These are phyloP conservation scores for Echinochloa phyllopogon DNA, from an alignment of 176 grass and related monocot genomes.

Conservation along the genomic window DNA sequence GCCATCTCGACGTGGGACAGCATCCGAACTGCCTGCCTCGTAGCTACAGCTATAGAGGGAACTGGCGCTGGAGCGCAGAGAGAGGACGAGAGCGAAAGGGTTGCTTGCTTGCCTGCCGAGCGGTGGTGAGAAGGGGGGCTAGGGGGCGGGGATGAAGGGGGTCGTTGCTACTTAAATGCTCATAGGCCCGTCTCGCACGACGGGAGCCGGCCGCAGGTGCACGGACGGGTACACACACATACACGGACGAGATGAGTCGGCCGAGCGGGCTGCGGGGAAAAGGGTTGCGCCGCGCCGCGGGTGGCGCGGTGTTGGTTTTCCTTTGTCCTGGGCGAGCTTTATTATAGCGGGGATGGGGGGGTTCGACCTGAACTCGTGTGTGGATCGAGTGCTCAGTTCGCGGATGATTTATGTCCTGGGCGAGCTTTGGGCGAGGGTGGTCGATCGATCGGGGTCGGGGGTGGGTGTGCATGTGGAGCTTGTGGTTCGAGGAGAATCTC, in stretches of 20 bases:
- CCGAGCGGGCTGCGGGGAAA: not conserved
- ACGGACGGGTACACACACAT: not conserved
- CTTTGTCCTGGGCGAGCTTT: not conserved
- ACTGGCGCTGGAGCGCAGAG: not conserved
- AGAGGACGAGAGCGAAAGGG: not conserved
- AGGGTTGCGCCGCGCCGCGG: conserved; percentile 10
- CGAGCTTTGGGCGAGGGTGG: not conserved
- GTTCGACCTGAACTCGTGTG: not conserved
- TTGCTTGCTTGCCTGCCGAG: too few species aligned
- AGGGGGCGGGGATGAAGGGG: not conserved
- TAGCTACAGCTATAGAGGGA: not conserved
- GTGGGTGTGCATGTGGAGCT: conserved; percentile 24
- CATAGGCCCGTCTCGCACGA: not conserved
- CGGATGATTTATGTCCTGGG: not conserved
- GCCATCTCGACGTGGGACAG: conserved; percentile 59
- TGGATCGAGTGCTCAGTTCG: not conserved
- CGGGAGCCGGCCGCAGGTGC: not conserved
- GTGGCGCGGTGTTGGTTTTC: not conserved
- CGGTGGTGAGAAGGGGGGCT: not conserved
- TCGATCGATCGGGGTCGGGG: not conserved
- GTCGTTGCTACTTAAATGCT: conserved; percentile 67
- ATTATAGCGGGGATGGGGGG: not conserved
- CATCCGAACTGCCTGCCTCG: conserved; percentile 10
- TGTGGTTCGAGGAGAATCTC: conserved; percentile 51
- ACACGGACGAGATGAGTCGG: not conserved